phyloP scores from a whole-genome alignment of 176 grass and related monocot genomes.

The Oryza punctata region DNA sequence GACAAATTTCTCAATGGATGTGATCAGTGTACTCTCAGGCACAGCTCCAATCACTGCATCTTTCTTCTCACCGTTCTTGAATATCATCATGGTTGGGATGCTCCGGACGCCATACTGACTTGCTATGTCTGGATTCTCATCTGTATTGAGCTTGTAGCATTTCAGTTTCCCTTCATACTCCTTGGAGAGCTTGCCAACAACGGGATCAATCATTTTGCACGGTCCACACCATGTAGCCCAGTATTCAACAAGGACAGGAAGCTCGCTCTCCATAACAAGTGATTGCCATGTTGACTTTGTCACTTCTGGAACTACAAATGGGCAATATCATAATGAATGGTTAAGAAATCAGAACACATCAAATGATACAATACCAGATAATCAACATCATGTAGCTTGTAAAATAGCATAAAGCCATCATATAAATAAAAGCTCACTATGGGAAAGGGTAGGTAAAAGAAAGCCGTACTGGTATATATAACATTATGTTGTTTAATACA shows the following conservation, averaged over 20 bases:
- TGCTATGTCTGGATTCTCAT: slow-evolving; percentile 70
- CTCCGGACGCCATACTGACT: slow-evolving; percentile 71
- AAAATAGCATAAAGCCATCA: background rate
- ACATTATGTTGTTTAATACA: background rate
- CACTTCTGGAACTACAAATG: slow-evolving; percentile 55
- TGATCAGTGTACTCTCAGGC: slow-evolving; percentile 61
- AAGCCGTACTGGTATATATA: background rate
- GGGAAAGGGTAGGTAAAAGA: background rate
- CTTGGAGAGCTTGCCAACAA: slow-evolving; percentile 74
- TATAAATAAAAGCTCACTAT: background rate
- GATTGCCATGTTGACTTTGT: slow-evolving; percentile 68
- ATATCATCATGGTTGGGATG: slow-evolving; percentile 85
- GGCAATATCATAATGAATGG: background rate
- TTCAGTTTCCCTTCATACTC: slow-evolving; percentile 83
- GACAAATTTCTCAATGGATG: slow-evolving; percentile 66
- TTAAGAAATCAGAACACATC: background rate
- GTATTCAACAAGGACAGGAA: slow-evolving; percentile 80
- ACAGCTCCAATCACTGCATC: slow-evolving; percentile 81
- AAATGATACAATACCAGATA: background rate
- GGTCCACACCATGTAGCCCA: slow-evolving; percentile 97
- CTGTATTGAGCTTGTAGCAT: slow-evolving; percentile 85
- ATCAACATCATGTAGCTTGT: background rate
- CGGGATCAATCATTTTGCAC: slow-evolving; percentile 80
- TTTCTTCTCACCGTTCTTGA: slow-evolving; percentile 84
- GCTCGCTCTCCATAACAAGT: slow-evolving; percentile 56